Conservation (phyloP, 106 monocot genomes). For the Cymbidium sinense region DNA sequence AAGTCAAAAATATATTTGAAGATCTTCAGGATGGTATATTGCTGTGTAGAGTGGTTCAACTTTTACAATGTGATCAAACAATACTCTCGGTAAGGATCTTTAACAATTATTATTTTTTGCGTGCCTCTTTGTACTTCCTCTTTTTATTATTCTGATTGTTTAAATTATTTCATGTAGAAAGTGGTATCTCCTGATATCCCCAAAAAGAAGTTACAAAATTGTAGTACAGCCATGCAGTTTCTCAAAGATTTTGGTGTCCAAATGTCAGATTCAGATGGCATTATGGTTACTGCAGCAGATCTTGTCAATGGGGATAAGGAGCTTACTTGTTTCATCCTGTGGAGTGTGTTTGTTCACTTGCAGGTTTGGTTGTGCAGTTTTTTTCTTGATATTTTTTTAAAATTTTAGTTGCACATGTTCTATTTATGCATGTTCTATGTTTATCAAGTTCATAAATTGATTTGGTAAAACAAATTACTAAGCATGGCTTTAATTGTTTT, state of each 20-base stretch:
- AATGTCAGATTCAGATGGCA: constrained; percentile 42
- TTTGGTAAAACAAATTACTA: background rate
- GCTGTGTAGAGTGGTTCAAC: constrained; percentile 54
- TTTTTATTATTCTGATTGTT: background rate
- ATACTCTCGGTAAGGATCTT: constrained; percentile 33
- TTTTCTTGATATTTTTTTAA: background rate
- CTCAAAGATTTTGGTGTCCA: constrained; percentile 38
- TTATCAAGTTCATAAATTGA: background rate
- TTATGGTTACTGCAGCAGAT: constrained; percentile 36
- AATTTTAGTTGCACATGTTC: background rate
- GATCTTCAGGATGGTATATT: constrained; percentile 64
- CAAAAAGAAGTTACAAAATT: constrained; percentile 52
- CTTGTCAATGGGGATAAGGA: constrained; percentile 53
- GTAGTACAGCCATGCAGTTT: constrained; percentile 32
- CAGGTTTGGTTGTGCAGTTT: constrained; percentile 30
- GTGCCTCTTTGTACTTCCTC: background rate
- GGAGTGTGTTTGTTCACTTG: constrained; percentile 55
- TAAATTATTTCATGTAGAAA: constrained; percentile 26
- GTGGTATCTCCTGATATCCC: constrained; percentile 37
- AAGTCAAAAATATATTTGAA: constrained; percentile 41
- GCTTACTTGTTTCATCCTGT: constrained; percentile 39
- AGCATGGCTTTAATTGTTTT: background rate
- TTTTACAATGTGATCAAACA: constrained; percentile 40
- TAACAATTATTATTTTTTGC: background rate
- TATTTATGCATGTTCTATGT: background rate